Percentiles rank a stretch among this genome's conserved stretches.
These are phyloP conservation scores for Bipolaris gigantea DNA, from an alignment of 2,329 filamentous ascomycete species.

Conservation along the genomic window DNA sequence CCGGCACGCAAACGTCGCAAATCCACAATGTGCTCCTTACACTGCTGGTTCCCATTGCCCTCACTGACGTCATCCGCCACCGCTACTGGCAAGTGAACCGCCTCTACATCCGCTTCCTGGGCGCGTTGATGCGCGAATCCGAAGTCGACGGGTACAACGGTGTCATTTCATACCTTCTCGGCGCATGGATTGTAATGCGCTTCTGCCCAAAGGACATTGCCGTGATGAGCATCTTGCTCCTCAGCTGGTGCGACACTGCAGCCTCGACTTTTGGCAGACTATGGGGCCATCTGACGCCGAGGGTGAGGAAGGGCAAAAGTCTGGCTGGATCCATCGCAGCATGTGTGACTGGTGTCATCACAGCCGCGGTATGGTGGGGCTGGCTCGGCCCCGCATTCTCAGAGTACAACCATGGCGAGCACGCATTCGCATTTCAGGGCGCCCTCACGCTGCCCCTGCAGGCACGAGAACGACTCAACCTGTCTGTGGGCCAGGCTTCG, in stretches of 20 bases:
- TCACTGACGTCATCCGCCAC: constrained; percentile 80
- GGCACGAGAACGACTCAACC: constrained; percentile 62
- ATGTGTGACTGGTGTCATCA: constrained; percentile 77
- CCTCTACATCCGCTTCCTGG: constrained; percentile 80
- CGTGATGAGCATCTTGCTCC: constrained; percentile 82
- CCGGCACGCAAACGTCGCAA: constrained; percentile 71
- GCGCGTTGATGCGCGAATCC: constrained; percentile 94
- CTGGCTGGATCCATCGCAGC: constrained; percentile 86
- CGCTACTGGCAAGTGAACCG: constrained; percentile 79
- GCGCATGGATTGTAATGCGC: constrained; percentile 80
- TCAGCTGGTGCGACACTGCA: constrained; percentile 98
- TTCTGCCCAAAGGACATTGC: constrained; percentile 93
- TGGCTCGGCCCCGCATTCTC: constrained; percentile 66
- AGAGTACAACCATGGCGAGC: constrained; percentile 45
- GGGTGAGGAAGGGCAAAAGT: constrained; percentile 84
- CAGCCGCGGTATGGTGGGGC: constrained; percentile 86
- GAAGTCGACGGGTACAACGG: constrained; percentile 95
- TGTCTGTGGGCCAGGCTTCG: constrained; percentile 60
- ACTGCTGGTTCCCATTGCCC: constrained; percentile 79
- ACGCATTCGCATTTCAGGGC: constrained; percentile 81
- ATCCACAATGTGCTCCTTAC: constrained; percentile 85
- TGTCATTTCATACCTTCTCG: constrained; percentile 93
- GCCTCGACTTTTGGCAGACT: constrained; percentile 91
- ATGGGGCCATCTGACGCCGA: constrained; percentile 86
- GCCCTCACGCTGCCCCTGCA: constrained; percentile 68